Evolutionary conservation across 2,329 filamentous ascomycete species (phyloP), one percentile per base, ranked within the genome.

Genomic region (Aspergillus tanneri): DNA sequence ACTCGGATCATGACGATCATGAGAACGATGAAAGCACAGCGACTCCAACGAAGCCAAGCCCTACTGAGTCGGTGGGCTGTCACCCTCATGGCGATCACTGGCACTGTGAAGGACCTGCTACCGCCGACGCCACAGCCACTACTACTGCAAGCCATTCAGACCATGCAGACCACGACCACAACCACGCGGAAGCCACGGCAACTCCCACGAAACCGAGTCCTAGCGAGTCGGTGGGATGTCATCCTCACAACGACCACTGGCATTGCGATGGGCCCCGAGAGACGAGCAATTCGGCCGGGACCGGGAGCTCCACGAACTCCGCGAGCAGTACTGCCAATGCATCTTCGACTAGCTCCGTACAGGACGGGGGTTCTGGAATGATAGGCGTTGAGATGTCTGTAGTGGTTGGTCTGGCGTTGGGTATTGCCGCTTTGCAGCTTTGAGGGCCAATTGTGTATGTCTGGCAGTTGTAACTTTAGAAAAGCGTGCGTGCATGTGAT

Each of bases 61-160:
- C 59, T n/a, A 62, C 54, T 2, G 58, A 57, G 38, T 58, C 56
- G 2, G 32, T 47, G 9, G 54, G 58, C 34, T 55, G 57, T 19
- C 47, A 59, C 16, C 46, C 58, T 12, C 52, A 59, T 34, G 59
- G 54, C 1, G 58, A 62, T 18, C 59, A 62, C 38, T 62, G 59
- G 56, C 54, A 58, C 38, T 58, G 53, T 28, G 55, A 58, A 22
- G 51, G 47, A 4, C 54, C 52, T 12, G 52, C 52, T 19, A 42
- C 37, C 1, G 32, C 51, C n/a, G 27, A 34, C 11, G 40, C 36
- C 4, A 24, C 6, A 9, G 34, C 47, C 19, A 47, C 50, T 14
- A 27, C 43, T 14, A 48, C 44, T 9, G 16, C 44, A 1, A 30
- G 39, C 6, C 23, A 14, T 44, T 30, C 44, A 12, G 25, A 36